A percentile compares a stretch with the other conserved stretches of the same genome.
These are phyloP conservation scores for Taphrina deformans DNA, from an alignment of 1,139 yeast species.

Conservation along the genomic window DNA sequence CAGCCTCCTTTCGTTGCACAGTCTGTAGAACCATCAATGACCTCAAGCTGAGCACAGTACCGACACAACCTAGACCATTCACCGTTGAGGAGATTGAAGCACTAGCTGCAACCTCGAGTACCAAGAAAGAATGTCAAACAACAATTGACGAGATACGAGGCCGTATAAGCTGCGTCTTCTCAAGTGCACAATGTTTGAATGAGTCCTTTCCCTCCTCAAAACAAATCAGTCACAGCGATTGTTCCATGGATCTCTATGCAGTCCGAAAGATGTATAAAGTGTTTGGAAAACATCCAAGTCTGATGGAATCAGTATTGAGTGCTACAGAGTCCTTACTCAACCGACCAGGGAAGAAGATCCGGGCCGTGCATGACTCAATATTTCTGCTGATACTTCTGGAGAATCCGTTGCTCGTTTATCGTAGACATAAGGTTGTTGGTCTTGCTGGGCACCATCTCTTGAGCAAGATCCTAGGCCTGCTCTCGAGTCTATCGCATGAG, in stretches of 20 bases:
- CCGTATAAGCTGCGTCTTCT: constrained; percentile 3
- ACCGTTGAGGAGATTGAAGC: not conserved
- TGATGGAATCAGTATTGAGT: constrained; percentile 40
- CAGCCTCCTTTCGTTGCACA: constrained; percentile 39
- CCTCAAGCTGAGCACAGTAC: constrained; percentile 24
- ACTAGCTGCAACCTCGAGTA: not conserved
- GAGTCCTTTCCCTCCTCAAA: constrained; percentile 41
- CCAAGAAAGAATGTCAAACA: not conserved
- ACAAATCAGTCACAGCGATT: constrained; percentile 40
- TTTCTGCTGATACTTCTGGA: constrained; percentile 45
- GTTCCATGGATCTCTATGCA: constrained; percentile 42
- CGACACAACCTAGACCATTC: not conserved
- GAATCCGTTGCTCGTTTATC: constrained; percentile 42
- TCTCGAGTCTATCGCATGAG: constrained; percentile 39
- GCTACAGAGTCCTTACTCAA: constrained; percentile 41
- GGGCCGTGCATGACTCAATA: constrained; percentile 41
- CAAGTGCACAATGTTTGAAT: constrained; percentile 38
- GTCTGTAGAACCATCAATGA: constrained; percentile 40
- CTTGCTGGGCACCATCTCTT: not conserved
- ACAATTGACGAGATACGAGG: not conserved
- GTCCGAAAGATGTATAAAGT: constrained; percentile 35
- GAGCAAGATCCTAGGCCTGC: constrained; percentile 3
- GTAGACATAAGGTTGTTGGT: not conserved
- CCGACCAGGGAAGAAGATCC: constrained; percentile 41
- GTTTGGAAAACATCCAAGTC: constrained; percentile 34